These are phyloP conservation scores for Aurantiochytrium sp. DNA, from an alignment of 108 stramenopile species.

Conservation along the genomic window DNA sequence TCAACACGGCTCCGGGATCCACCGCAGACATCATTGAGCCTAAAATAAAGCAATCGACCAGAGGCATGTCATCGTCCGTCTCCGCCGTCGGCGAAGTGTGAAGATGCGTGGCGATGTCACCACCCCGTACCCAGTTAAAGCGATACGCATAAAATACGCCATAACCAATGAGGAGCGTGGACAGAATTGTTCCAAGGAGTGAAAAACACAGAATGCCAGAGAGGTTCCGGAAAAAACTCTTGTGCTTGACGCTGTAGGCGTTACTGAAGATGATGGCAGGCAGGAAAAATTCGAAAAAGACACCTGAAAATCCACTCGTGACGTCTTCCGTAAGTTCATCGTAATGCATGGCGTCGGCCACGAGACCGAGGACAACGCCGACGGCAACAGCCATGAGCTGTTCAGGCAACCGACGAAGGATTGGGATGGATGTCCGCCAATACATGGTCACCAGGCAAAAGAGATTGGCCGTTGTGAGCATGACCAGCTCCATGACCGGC, in stretches of 20 bases:
- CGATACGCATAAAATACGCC: conserved; percentile 62
- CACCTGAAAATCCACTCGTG: neutral
- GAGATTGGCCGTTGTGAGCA: neutral
- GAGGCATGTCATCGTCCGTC: neutral
- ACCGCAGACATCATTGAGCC: conserved; percentile 84
- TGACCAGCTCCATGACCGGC: neutral
- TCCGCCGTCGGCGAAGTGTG: conserved; percentile 53
- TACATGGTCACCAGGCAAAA: neutral
- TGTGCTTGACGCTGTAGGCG: conserved; percentile 65
- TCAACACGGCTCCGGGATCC: conserved; percentile 86
- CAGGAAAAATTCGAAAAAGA: conserved; percentile 86
- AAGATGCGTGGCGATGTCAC: conserved; percentile 67
- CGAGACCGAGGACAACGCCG: neutral
- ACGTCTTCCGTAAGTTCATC: neutral
- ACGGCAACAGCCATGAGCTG: neutral
- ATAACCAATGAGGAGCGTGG: conserved; percentile 78
- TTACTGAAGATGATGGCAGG: conserved; percentile 95
- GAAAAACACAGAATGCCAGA: conserved; percentile 80
- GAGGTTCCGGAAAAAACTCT: conserved; percentile 85
- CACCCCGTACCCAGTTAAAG: conserved; percentile 53
- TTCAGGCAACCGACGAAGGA: neutral
- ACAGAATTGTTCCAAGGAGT: conserved; percentile 78
- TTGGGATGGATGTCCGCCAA: neutral
- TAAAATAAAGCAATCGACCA: conserved; percentile 61
- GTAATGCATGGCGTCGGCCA: neutral